A percentile compares a stretch with the other conserved stretches of the same genome.
Evolutionary conservation across 2,329 filamentous ascomycete species (phyloP).

Genomic region (Ploettnerulaceae sp.): DNA sequence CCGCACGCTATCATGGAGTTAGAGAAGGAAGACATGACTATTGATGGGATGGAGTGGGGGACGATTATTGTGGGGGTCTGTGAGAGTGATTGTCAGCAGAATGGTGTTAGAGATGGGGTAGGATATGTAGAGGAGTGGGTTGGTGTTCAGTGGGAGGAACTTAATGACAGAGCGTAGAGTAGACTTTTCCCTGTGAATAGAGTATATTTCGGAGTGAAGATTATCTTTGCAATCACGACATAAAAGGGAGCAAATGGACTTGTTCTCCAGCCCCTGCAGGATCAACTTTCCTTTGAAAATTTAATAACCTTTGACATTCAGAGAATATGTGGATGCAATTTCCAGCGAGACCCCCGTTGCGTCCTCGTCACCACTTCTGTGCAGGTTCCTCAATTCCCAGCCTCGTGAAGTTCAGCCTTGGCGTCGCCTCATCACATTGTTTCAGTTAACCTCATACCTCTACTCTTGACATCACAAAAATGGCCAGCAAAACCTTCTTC

Average conservation of each 20-base stretch:
- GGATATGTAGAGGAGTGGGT: constrained; percentile 93
- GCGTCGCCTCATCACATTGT: constrained; percentile 6
- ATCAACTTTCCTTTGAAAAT: too few relatives aligned
- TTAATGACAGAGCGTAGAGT: constrained; percentile 29
- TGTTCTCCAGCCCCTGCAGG: too few relatives aligned
- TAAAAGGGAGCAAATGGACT: too few relatives aligned
- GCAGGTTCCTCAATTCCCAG: constrained; percentile 8
- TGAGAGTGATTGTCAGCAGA: constrained; percentile 66
- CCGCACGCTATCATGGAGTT: constrained; percentile 87
- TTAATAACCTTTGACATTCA: too few relatives aligned
- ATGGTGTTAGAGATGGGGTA: constrained; percentile 52
- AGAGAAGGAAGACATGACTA: constrained; percentile 66
- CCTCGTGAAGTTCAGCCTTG: constrained; percentile 14
- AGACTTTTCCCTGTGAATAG: not conserved
- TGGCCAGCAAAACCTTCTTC: constrained; percentile 10
- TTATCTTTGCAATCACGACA: too few relatives aligned
- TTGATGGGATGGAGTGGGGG: constrained; percentile 97
- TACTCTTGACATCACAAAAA: constrained; percentile 3
- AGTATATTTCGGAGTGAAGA: not conserved
- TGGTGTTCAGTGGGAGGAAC: constrained; percentile 97
- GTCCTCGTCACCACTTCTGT: not conserved
- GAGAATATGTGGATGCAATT: not conserved
- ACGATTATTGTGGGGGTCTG: constrained; percentile 87
- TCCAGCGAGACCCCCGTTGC: not conserved
- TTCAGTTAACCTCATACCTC: too few relatives aligned